Conservation (phyloP, 2,329 filamentous ascomycete species). For the Fusarium algeriense region DNA sequence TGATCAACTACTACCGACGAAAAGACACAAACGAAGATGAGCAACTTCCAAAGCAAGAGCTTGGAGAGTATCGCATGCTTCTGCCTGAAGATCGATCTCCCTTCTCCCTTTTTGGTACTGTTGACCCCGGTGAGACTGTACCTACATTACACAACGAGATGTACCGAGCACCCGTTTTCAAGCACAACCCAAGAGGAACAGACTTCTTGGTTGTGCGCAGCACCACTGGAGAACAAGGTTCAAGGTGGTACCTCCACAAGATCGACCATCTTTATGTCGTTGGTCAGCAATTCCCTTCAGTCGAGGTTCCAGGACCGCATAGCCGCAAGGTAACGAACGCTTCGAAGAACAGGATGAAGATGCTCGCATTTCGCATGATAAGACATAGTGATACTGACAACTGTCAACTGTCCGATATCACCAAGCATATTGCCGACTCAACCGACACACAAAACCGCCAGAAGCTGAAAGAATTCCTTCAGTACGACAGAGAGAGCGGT, state of each 20-base stretch:
- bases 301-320: conserved; percentile 93
- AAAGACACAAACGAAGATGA: conserved; percentile 79
- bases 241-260: conserved; percentile 84
- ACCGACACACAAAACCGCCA: conserved; percentile 96
- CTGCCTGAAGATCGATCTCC: conserved; percentile 95
- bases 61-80: conserved; percentile 90
- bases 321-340: conserved; percentile 95
- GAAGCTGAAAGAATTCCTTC: conserved; percentile 96
- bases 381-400: conserved; percentile 77
- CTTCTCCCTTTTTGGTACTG: conserved; percentile 93
- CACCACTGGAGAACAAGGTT: conserved; percentile 81
- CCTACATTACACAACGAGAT: conserved; percentile 94
- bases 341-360: conserved; percentile 96
- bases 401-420: conserved; percentile 85
- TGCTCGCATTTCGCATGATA: conserved; percentile 92
- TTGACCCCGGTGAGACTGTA: conserved; percentile 90
- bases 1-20: conserved; percentile 97
- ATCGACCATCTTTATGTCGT: conserved; percentile 93
- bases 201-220: conserved; percentile 91
- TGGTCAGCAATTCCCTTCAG: conserved; percentile 91
- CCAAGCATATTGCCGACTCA: conserved; percentile 90
- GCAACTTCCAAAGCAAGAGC: conserved; percentile 80
- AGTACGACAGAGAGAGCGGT: conserved; percentile 80
- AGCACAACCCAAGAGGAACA: conserved; percentile 79
- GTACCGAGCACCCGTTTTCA: conserved; percentile 94